Percentiles rank a stretch among this genome's conserved stretches.
Conservation (phyloP, 169 alveolate species). For the Plasmodium coatneyi region DNA sequence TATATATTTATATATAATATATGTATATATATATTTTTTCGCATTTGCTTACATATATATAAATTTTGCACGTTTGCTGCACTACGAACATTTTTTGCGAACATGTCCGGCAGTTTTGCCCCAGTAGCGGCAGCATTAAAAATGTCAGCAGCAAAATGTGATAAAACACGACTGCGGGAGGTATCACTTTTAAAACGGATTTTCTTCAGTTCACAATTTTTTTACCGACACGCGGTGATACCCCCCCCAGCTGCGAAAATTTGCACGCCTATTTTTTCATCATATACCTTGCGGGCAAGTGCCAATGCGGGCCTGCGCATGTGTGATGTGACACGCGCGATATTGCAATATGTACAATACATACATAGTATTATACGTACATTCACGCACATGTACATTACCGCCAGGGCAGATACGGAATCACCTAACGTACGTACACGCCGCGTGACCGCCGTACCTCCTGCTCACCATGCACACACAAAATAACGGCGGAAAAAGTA, state of each 20-base stretch:
- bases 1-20: too few relatives aligned
- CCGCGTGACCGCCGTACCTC: not conserved
- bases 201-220: not conserved
- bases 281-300: not conserved
- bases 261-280: not conserved
- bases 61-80: not conserved
- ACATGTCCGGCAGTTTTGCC: not conserved
- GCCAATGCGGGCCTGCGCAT: not conserved
- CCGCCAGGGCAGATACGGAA: not conserved
- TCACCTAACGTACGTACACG: not conserved
- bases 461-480: not conserved
- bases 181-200: not conserved
- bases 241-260: not conserved
- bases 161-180: not conserved
- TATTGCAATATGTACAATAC: not conserved
- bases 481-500: not conserved
- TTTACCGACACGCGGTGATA: not conserved
- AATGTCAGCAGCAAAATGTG: not conserved
- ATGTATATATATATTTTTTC: not conserved
- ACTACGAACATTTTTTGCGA: not conserved
- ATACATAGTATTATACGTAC: too few relatives aligned
- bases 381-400: not conserved
- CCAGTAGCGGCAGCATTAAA: not conserved
- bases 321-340: not conserved
- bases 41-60: not conserved